Conservation (phyloP, 495 filamentous ascomycete species). For the Apiosordaria backusii region DNA sequence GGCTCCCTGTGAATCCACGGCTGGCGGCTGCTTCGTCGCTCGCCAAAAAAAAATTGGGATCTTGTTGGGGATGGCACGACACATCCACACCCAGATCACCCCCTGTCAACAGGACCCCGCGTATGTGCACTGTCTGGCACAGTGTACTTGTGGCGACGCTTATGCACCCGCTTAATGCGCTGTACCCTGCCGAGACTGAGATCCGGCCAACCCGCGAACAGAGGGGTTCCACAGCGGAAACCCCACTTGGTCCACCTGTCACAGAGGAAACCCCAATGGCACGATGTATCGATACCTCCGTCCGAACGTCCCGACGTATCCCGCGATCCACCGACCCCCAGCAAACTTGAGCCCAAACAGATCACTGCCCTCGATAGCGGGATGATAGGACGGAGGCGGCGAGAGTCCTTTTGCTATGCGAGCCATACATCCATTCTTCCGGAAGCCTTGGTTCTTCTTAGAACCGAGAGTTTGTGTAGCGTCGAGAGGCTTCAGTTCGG, state of each 20-base stretch:
- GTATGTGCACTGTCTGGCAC: conserved; percentile 13
- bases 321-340: background rate
- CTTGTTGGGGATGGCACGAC: conserved; percentile 37
- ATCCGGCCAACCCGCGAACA: conserved; percentile 21
- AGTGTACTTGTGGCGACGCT: conserved; percentile 17
- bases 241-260: conserved; percentile 30
- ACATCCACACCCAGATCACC: conserved; percentile 16
- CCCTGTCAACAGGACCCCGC: conserved; percentile 13
- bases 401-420: background rate
- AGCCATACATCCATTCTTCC: background rate
- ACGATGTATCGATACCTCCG: conserved; percentile 19
- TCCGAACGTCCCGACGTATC: conserved; percentile 1
- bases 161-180: conserved; percentile 19
- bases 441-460: background rate
- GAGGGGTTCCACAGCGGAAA: conserved; percentile 25
- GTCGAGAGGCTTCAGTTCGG: background rate
- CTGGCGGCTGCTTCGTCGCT: conserved; percentile 19
- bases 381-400: background rate
- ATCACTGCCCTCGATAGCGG: background rate
- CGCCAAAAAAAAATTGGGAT: conserved; percentile 34
- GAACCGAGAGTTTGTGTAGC: background rate
- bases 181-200: conserved; percentile 14
- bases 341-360: background rate
- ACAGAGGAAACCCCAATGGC: conserved; percentile 8
- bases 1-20: conserved; percentile 13